phyloP scores from a whole-genome alignment of 139 green algal genomes.

The Micromonas pusilla region DNA sequence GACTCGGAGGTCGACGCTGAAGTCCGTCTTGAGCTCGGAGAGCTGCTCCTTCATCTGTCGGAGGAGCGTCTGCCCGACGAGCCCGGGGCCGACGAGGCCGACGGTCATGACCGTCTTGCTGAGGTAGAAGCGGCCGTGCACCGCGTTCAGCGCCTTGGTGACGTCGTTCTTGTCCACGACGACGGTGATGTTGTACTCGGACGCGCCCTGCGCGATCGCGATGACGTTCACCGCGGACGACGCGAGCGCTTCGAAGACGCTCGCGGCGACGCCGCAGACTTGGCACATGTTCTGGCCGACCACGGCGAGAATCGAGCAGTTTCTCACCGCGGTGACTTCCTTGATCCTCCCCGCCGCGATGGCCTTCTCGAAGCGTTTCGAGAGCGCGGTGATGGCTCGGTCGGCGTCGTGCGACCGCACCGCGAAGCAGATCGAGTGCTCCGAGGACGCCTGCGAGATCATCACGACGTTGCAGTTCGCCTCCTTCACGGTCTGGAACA shows the following conservation, averaged over 20 bases:
- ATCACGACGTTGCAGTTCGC: slow-evolving; percentile 93
- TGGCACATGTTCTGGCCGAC: slow-evolving; percentile 89
- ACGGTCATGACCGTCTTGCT: slow-evolving; percentile 77
- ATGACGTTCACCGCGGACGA: slow-evolving; percentile 56
- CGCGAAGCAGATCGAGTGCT: slow-evolving; percentile 97
- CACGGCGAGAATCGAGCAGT: slow-evolving; percentile 86
- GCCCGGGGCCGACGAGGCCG: slow-evolving; percentile 80
- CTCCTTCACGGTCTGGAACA: slow-evolving; percentile 83
- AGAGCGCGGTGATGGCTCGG: not conserved
- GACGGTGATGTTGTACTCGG: slow-evolving; percentile 98
- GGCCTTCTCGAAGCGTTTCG: slow-evolving; percentile 18
- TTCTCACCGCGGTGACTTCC: slow-evolving; percentile 21
- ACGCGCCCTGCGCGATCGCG: slow-evolving; percentile 70
- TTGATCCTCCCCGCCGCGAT: slow-evolving; percentile 26
- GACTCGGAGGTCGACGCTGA: slow-evolving; percentile 80
- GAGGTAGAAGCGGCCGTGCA: slow-evolving; percentile 93
- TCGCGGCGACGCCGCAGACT: slow-evolving; percentile 74
- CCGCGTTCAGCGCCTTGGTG: slow-evolving; percentile 57
- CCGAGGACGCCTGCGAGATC: slow-evolving; percentile 88
- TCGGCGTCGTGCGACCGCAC: slow-evolving; percentile 57
- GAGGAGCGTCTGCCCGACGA: slow-evolving; percentile 85
- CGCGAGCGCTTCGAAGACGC: slow-evolving; percentile 86
- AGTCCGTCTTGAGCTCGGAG: slow-evolving; percentile 59
- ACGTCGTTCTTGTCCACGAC: slow-evolving; percentile 70
- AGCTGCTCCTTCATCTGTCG: slow-evolving; percentile 75